Evolutionary conservation across 2,329 filamentous ascomycete species (phyloP), one percentile per base, ranked within the genome.

Genomic region (Curvularia spicifera): DNA sequence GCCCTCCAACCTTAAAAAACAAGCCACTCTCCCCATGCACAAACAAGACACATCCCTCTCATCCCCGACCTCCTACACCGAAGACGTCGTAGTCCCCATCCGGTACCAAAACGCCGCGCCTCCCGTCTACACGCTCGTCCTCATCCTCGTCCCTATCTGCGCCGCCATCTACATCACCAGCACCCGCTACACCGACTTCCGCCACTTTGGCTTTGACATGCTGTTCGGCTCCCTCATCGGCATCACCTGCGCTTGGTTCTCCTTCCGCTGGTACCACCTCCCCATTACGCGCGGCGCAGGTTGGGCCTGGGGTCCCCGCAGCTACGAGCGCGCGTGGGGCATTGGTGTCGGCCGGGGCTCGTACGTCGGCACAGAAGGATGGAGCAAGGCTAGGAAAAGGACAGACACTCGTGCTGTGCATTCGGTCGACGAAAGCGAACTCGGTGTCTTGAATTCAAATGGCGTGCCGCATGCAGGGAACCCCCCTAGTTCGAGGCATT

Each of bases 191-290:
- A 93, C 89, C 59, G 89, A 97, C 76, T 96, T 89, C 79, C 87
- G 91, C 39, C 94, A 98, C 76, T 91, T 94, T 74, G 93, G 89
- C n/a, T 94, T 97, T 74, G 94, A 98, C 65, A 91, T 97, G 64
- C 78, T 97, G 2, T 91, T 90, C 62, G 94, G 94, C n/a, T 90
- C 89, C 54, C 65, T 90, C 12, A 89, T 97, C 61, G 94, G 94
- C 8, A 83, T 89, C 13, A 78, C 87, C 44, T 85, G 85, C 37
- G 85, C 91, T 20, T 88, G 88, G 73, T 87, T 94, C 66, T 85
- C 88, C 3, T 97, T 97, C 80, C 84, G 90, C 24, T 91, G 89
- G 80, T 97, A 97, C 73, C 92, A 97, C 72, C 79, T 95, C 9
- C 91, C 93, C 0, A 87, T 96, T 61, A 82, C 80, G 20, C 83